Base-by-base conservation (phyloP, 495 filamentous ascomycete species). In the Penicillium paradoxum region DNA sequence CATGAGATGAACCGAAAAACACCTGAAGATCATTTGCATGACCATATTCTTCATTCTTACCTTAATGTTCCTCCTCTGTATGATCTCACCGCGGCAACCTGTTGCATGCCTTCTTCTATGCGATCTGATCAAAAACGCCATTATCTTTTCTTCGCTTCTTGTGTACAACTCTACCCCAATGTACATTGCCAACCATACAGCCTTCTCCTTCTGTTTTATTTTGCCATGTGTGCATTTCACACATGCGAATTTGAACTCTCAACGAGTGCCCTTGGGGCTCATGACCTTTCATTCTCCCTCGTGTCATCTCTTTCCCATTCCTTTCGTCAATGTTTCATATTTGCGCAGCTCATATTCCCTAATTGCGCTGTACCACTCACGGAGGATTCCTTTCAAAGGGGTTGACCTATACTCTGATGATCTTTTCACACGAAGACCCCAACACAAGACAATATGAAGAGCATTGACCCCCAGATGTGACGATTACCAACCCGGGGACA, bases 281-380 rank as follows among this genome's bases (percentile, higher is more conserved):
- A 56, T 53, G 48, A 51, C 59, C 46, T 60, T 48, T 60, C 55
- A 45, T 48, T 50, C 57, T 48, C 45, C 58, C 51, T 47, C 18
- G 39, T 55, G 49, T 43, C 38, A 36, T 54, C 29, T 37, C 34
- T 37, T 18, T 48, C 36, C 51, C 36, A 49, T 61, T 59, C 45
- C 38, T 55, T 62, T 57, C 55, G 18, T 51, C 34, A 57, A 41
- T 58, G 58, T 64, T 59, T 56, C 59, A 68, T 66, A 64, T 62
- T 60, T 58, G 57, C 58, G 57, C 60, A 47, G 51, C 43, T 49
- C 52, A 64, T 62, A 62, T 58, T 21, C 39, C 40, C 55, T 66
- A 61, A 66, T 66, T 57, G 55, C 53, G 60, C 63, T 62, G 51
- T 63, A 61, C 54, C 59, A 66, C 43, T 58, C 51, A 51, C 39